Base-by-base conservation (phyloP, 2,329 filamentous ascomycete species). In the Macroventuria anomochaeta region DNA sequence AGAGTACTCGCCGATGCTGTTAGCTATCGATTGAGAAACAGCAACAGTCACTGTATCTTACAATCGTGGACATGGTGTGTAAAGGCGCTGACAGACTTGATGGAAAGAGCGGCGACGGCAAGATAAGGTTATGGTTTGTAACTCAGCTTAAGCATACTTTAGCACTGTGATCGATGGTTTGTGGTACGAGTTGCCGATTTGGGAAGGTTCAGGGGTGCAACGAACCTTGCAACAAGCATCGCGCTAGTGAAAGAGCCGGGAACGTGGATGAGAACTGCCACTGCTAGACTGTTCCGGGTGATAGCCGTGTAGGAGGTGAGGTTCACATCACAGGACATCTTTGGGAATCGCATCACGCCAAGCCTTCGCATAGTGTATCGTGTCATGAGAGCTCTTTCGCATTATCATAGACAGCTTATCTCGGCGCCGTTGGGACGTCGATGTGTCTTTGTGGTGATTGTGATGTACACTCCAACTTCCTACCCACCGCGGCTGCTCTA, bases 401-500 rank as follows among this genome's bases (percentile, higher is more conserved):
- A 70, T 71, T 69, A 72, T 68, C 60, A 57, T 67, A 65, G 66
- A 63, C 68, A 71, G 68, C 34, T 69, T 59, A 31, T 72, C 55
- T 33, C 52, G 39, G 15, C 50, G 37, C 37, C 33, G 41, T 28
- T 31, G 46, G 40, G 36, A 54, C 59, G 44, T 44, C 36, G 38
- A 51, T 55, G 54, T 61, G 53, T 61, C 65, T 63, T 46, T 32
- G 42, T 62, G 46, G 47, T 70, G 63, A 57, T 69, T 25, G 23
- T 25, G 23, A 25, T 25, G 61, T 68, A 62, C 61, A 64, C 51
- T 20, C 44, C 36, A 20, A 34, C 31, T 13, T 25, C 13, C 39
- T 44, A 34, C 25, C 20, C n/a, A 40, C 32, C 8, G 29, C 25
- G 17, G 28, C 23, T 36, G 38, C 28, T 67, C 51, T 82, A 93